Evolutionary conservation across 805 yeast species (phyloP), one percentile per base, ranked within the genome.

Genomic region (Metschnikowia henanensis): DNA sequence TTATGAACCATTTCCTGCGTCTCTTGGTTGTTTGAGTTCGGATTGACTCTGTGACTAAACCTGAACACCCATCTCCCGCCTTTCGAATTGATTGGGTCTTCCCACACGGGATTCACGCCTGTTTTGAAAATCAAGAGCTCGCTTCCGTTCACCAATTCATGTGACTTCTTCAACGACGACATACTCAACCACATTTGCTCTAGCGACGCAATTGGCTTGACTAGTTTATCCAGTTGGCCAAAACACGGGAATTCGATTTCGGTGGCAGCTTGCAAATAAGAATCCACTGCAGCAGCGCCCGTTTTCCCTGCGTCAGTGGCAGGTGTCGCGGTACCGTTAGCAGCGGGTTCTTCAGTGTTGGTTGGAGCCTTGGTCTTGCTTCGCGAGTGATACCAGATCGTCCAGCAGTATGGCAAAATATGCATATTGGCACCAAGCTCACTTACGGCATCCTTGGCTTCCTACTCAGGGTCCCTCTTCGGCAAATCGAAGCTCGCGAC

Each of bases 61-160:
- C 81, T 66, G 52, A 80, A 75, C 16, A 77, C 72, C 84, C 84
- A 81, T 52, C 84, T 65, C 2, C 87, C 87, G 29, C 87, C 87
- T 39, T 69, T 65, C 46, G 73, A 62, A 56, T 81, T 81, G 38
- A 72, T 65, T 7, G 83, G 81, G 56, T 82, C 86, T 56, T 81
- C 86, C 86, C 87, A 81, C 37, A 79, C 76, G 9, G 87, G 87
- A 50, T 76, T 75, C 29, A 80, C 71, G 2, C 83, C 84, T 25
- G 73, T 64, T 51, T 80, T 79, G 64, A 82, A 82, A 7, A 82
- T 60, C 46, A 79, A 76, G 42, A 76, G 67, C 56, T 81, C 84
- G 20, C 80, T 68, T 17, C 80, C 80, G 36, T 61, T 59, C 16
- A 66, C 61, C 45, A 76, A 60, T 30, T 68, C 70, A 38, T 58